Base-by-base conservation (phyloP, 495 filamentous ascomycete genomes). In the Lophiotrema nucula region DNA sequence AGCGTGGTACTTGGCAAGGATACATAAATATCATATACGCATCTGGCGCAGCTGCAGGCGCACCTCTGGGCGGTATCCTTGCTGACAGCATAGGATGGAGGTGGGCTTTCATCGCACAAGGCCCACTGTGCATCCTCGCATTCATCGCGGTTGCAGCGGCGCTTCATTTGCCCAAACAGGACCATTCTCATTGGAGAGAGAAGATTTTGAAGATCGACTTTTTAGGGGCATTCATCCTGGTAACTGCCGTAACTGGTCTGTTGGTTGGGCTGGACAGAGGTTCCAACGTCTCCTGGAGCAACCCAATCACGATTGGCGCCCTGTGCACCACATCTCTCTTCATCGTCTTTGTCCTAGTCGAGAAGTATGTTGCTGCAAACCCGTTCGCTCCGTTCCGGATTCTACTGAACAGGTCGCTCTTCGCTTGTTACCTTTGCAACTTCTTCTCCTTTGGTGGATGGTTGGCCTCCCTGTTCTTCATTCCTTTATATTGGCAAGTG, bases 341-440 rank as follows among this genome's bases (percentile, higher is more conserved):
- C 64, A 69, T 77, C 19, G 46, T 84, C 15, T 95, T 95, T 66
- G 60, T 88, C 15, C 69, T 86, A 24, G 80, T 93, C 21, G 90
- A 95, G 71, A 75, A 79, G 49, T 80, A 81, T 51, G 71, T 88
- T n/a, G 88, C 89, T 0, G 65, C 80, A 0, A 83, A 89, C 33
- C 90, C 90, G 4, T 92, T 93, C 56, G 89, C 89, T 2, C 90
- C 90, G 0, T 80, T 83, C 6, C 88, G 84, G 49, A 85, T 95
- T 56, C 88, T 95, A 54, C 86, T 92, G 64, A 78, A 87, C 67
- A 73, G 81, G 15, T 79, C 79, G 1, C 78, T 92, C 27, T 72
- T 91, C 47, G 80, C 88, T 1, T 79, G 79, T 57, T 92, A 87
- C 59, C 67, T 84, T 21, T 83, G 84, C 67, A 90, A 92, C 65